Evolutionary conservation across 2,329 filamentous ascomycete species (phyloP).

Genomic region (Colletotrichum sp.): DNA sequence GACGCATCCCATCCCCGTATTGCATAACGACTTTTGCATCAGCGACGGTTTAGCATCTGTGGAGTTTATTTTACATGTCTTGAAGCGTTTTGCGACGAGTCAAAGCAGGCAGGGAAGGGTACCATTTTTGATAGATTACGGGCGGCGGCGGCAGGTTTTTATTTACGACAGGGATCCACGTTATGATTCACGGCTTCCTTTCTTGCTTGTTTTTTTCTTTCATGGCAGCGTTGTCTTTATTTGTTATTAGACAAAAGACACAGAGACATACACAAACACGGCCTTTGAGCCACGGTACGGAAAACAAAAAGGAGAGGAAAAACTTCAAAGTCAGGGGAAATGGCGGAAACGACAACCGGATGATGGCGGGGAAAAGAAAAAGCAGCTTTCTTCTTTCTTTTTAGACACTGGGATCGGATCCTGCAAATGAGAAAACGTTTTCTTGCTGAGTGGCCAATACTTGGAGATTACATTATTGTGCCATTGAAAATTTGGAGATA

Average conservation of each 20-base stretch:
- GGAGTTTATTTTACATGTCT: background rate
- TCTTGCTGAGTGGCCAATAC: background rate
- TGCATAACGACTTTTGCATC: slow-evolving; percentile 13
- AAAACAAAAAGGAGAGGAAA: background rate
- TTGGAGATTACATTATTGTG: background rate
- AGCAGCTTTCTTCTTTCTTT: background rate
- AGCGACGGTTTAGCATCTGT: slow-evolving; percentile 10
- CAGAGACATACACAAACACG: background rate
- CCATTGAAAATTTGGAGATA: no score
- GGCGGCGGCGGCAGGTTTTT: background rate
- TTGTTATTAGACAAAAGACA: background rate
- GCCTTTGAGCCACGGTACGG: background rate
- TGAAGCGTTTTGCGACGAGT: background rate
- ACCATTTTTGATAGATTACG: background rate
- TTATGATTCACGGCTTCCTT: background rate
- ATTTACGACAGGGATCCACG: background rate
- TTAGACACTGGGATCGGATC: background rate
- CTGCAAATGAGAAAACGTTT: background rate
- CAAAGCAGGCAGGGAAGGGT: background rate
- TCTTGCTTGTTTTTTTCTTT: background rate
- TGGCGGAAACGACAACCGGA: background rate
- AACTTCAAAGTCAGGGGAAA: background rate
- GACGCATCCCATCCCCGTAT: background rate
- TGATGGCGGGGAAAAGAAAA: background rate
- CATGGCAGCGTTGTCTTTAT: background rate